Evolutionary conservation across 106 monocot genomes (phyloP).

Genomic region (Dendrobium chrysotoxum): DNA sequence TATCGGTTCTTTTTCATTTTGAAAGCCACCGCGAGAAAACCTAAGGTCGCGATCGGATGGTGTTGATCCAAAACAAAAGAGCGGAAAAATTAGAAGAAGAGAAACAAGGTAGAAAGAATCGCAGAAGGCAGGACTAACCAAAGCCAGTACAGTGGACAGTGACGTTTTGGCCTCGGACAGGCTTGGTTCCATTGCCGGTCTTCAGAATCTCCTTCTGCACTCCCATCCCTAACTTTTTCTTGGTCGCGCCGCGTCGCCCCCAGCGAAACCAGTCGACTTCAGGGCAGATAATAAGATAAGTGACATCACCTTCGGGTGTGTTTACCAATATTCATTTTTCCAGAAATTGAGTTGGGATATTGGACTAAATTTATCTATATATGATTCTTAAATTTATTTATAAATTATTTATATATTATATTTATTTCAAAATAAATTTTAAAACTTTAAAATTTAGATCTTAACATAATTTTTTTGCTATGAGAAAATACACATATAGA

Average conservation of each 20-base stretch:
- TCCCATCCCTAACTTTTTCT: conserved; percentile 24
- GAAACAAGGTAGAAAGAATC: not conserved
- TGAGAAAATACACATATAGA: not conserved
- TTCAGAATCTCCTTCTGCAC: conserved; percentile 43
- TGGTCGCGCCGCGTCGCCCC: not conserved
- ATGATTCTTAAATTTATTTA: no score
- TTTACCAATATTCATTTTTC: no score
- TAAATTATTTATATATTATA: no score
- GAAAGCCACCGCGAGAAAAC: not conserved
- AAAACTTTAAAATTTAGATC: no score
- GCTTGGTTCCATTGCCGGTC: conserved; percentile 40
- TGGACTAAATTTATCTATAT: no score
- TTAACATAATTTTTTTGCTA: no score
- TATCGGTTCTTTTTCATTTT: no score
- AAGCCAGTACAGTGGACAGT: conserved; percentile 66
- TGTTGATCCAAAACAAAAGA: not conserved
- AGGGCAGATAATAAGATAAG: not conserved
- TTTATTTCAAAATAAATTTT: no score
- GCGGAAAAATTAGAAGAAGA: not conserved
- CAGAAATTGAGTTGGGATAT: no score
- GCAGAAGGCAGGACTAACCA: conserved; percentile 14
- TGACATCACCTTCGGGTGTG: no score
- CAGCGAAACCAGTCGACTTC: not conserved
- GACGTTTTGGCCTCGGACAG: conserved; percentile 38
- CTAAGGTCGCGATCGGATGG: not conserved